Conservation (phyloP, 805 yeast species). For the Zygoascus bituminiphila region DNA sequence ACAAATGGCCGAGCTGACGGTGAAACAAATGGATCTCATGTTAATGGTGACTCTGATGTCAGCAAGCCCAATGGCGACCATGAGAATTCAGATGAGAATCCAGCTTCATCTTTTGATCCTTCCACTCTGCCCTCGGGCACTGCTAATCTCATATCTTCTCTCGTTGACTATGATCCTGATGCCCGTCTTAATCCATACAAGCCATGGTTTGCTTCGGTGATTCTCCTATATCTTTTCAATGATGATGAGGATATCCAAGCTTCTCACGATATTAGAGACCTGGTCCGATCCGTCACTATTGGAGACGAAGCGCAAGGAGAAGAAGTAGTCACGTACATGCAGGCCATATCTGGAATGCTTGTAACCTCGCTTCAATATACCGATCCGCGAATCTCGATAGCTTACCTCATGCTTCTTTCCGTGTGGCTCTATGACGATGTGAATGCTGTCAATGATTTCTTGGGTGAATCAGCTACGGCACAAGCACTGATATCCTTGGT, state of each 20-base stretch:
- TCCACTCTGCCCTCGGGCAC: constrained; percentile 11
- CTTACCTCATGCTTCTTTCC: constrained; percentile 66
- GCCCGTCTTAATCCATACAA: constrained; percentile 75
- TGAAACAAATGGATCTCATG: background rate
- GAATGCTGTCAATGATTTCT: constrained; percentile 64
- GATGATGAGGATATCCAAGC: constrained; percentile 25
- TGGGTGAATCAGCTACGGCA: constrained; percentile 56
- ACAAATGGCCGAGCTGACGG: background rate
- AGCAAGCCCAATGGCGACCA: background rate
- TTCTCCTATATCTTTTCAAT: constrained; percentile 55
- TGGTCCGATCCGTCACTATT: constrained; percentile 40
- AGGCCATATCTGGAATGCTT: constrained; percentile 68
- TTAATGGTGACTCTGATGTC: background rate
- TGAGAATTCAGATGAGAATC: background rate
- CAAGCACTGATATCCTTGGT: constrained; percentile 63
- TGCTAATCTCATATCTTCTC: constrained; percentile 59
- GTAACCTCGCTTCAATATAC: constrained; percentile 48
- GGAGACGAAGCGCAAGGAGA: constrained; percentile 51
- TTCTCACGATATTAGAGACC: constrained; percentile 21
- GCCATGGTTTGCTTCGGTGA: constrained; percentile 71
- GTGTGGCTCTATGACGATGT: constrained; percentile 74
- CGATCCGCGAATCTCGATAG: constrained; percentile 71
- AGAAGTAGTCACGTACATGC: constrained; percentile 61
- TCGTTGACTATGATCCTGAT: constrained; percentile 71
- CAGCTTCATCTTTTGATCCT: background rate